These are phyloP conservation scores for Rhododendron henanense DNA, from an alignment of 148 eudicot species.

Conservation along the genomic window DNA sequence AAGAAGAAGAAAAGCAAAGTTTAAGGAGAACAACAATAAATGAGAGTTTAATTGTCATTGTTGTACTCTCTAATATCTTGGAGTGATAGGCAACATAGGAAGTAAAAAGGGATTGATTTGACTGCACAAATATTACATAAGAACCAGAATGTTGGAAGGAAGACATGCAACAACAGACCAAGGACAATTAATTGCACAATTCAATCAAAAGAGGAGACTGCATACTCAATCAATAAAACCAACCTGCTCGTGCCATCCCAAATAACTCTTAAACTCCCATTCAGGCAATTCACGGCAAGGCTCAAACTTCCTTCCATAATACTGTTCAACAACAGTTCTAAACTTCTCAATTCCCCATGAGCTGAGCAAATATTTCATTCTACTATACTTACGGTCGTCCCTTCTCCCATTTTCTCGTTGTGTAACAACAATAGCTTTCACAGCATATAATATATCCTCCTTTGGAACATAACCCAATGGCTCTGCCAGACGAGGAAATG, in stretches of 20 bases:
- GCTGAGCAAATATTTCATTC: constrained; percentile 88
- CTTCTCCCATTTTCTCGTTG: constrained; percentile 97
- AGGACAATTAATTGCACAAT: not conserved
- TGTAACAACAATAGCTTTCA: constrained; percentile 94
- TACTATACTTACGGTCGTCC: constrained; percentile 92
- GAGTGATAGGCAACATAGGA: not conserved
- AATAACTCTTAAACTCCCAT: constrained; percentile 92
- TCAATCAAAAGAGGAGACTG: not conserved
- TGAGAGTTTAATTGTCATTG: no score
- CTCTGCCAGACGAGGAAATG: constrained; percentile 90
- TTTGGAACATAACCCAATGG: constrained; percentile 96
- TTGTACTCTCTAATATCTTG: not conserved
- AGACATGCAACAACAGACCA: not conserved
- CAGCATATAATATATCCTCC: constrained; percentile 89
- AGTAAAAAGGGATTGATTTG: not conserved
- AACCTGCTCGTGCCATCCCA: constrained; percentile 99
- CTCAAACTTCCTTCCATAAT: constrained; percentile 86
- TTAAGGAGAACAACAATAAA: not conserved
- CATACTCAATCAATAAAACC: not conserved
- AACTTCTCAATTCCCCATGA: constrained; percentile 99
- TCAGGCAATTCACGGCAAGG: constrained; percentile 86
- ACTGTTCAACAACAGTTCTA: constrained; percentile 77
- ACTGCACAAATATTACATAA: not conserved
- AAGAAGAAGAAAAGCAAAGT: not conserved
- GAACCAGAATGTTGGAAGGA: not conserved